Evolutionary conservation across 441 rosid species (phyloP), one percentile per base, ranked within the genome.

Genomic region (Macaranga tanarius): DNA sequence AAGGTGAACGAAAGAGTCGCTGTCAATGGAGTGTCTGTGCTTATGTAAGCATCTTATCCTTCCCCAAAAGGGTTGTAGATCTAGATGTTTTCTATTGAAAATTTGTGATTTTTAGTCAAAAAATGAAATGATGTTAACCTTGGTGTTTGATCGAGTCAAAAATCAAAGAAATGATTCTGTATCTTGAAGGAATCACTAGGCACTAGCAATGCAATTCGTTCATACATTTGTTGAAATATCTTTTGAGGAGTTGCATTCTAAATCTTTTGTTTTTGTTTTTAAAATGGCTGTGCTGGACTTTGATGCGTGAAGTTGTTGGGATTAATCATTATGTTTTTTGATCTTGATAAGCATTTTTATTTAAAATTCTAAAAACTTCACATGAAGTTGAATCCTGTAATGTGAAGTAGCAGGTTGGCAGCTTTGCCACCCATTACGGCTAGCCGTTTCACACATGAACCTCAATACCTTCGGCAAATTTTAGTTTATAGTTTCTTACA

Each of bases 11-110:
- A 31, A 60, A 22, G 44, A 19, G 50, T 64, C 66, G 0, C 59
- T 57, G 38, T 77, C 54, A 19, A 13, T 40, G 61, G n/a, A 61
- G 47, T 71, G 75, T 63, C 51, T 52, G 22, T 22, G 75, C 62
- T 70, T 73, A 63, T 75, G 77, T 74, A 58, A 80, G 71, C 62
- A 69, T 69, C 76, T 80, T 70, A 67, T 80, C 76, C 73, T 70
- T 45, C 42, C 71, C 45, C 38, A 51, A 75, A 75, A 70, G 75
- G 70, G 20, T 72, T 10, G 75, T 57, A 50, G 65, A 34, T 72
- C 59, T 54, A 66, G 71, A 63, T 56, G 57, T 59, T 77, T 61
- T 67, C 8, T 77, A 48, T 23, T 77, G 31, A 57, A 25, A 54
- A 44, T 38, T 25, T 64, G 54, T 20, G n/a, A 17, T 28, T 16